Evolutionary conservation across 257 asterid species (phyloP).

Genomic region (Solanum dulcamara): DNA sequence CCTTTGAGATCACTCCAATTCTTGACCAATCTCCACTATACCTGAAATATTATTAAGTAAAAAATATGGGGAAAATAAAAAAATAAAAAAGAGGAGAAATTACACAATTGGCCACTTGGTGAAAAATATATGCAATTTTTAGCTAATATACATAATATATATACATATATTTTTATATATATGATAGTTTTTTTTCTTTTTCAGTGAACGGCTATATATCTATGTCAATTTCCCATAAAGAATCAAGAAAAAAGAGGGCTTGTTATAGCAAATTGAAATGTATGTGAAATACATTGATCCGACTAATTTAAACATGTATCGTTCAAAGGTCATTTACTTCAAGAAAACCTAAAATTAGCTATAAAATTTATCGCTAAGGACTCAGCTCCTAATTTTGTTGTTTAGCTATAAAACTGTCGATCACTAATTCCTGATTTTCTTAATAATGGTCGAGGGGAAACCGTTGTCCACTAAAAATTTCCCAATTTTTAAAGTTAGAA

Average conservation of each 20-base stretch:
- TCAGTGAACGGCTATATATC: background rate
- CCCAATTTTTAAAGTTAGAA: background rate
- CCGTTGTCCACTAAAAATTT: background rate
- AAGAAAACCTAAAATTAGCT: background rate
- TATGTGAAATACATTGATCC: background rate
- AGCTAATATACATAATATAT: background rate
- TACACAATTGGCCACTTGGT: background rate
- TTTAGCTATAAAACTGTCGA: background rate
- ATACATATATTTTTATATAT: background rate
- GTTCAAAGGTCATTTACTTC: background rate
- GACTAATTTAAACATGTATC: background rate
- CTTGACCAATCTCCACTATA: constrained; percentile 96
- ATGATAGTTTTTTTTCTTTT: background rate
- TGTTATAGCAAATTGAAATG: background rate
- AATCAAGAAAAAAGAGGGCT: background rate
- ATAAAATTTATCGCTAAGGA: background rate
- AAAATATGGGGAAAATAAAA: background rate
- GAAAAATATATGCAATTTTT: background rate
- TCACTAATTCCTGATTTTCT: background rate
- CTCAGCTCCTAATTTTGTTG: background rate
- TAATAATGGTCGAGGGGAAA: background rate
- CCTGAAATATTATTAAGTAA: constrained; percentile 22
- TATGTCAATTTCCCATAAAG: background rate
- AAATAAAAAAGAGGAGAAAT: background rate
- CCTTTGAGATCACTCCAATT: constrained; percentile 64